phyloP scores from a whole-genome alignment of 768 basidiomycete species.

The Mycena kentingensis region DNA sequence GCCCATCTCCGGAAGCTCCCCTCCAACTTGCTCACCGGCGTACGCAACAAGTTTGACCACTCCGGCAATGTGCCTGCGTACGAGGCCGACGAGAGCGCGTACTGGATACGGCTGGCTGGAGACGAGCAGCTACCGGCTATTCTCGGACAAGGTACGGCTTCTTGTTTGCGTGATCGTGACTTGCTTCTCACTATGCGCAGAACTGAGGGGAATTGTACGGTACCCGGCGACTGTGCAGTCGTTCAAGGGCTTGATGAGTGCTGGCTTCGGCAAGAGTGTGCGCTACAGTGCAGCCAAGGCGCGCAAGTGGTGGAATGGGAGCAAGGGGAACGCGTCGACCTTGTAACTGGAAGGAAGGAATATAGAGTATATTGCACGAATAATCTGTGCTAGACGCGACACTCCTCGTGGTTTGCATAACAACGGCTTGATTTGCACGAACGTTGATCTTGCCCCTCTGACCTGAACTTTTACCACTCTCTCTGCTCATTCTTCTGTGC shows the following conservation, averaged over 20 bases:
- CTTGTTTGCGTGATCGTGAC: background rate
- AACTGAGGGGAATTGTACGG: constrained; percentile 76
- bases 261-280: constrained; percentile 76
- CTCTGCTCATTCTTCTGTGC: constrained; percentile 8
- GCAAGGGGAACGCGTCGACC: background rate
- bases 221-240: constrained; percentile 84
- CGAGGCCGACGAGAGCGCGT: constrained; percentile 71
- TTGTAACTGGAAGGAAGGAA: constrained; percentile 2
- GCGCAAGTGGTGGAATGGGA: constrained; percentile 75
- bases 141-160: constrained; percentile 53
- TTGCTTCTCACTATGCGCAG: constrained; percentile 37
- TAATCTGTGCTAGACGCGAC: constrained; percentile 19
- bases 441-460: constrained; percentile 6
- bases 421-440: background rate
- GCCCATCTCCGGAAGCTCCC: constrained; percentile 82
- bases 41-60: constrained; percentile 53
- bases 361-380: too few relatives aligned
- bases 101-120: constrained; percentile 72
- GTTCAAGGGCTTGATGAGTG: constrained; percentile 82
- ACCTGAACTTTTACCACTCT: background rate
- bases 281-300: constrained; percentile 78
- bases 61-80: constrained; percentile 36
- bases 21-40: constrained; percentile 56
- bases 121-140: constrained; percentile 57
- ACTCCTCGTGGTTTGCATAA: constrained; percentile 7